Evolutionary conservation across 1,284 basidiomycete species (phyloP), one percentile per base, ranked within the genome.

Genomic region (Bondarzewia mesenterica): DNA sequence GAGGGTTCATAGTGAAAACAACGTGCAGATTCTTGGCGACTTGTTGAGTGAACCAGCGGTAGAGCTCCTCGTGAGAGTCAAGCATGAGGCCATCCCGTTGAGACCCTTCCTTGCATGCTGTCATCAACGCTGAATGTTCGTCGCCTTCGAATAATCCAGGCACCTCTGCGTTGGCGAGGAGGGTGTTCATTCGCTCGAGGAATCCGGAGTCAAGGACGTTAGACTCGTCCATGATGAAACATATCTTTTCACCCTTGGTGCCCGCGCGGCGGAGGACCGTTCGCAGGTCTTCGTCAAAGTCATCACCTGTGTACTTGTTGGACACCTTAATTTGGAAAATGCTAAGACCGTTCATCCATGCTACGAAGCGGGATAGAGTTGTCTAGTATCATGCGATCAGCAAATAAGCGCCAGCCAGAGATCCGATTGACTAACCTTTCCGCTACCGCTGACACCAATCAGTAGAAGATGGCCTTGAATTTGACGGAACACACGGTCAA

Each of bases 141-240:
- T 99, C 96, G 12, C 94, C 94, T 66, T 98, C 94, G 60, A 99
- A 99, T 12, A 99, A 76, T 63, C 97, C 96, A 0, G 96, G 96
- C 15, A 99, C 95, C 66, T 99, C 96, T n/a, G 95, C 95, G 60
- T 99, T 99, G 36, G 96, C 97, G 12, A 99, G 80, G 4, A 99
- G 80, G 0, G 94, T 99, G 66, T 99, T 99, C 93, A 99, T 98
- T 27, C 96, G 83, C 64, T 99, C 96, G 52, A 99, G 72, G 75
- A 99, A 98, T 49, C 96, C 96, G 5, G 96, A 93, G 64, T 99
- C 95, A 35, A 98, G 84, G 23, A 99, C 94, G 60, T 99, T 99
- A 1, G 93, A 96, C 66, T 99, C 96, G 66, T 99, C 96, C 94
- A 99, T 98, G 67, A 99, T 98, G 77, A 99, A 99, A 63, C 93